Percentiles rank a stretch among this genome's conserved stretches.
Conservation (phyloP, 2,329 filamentous ascomycete species). For the Aspergillus quadricinctus region DNA sequence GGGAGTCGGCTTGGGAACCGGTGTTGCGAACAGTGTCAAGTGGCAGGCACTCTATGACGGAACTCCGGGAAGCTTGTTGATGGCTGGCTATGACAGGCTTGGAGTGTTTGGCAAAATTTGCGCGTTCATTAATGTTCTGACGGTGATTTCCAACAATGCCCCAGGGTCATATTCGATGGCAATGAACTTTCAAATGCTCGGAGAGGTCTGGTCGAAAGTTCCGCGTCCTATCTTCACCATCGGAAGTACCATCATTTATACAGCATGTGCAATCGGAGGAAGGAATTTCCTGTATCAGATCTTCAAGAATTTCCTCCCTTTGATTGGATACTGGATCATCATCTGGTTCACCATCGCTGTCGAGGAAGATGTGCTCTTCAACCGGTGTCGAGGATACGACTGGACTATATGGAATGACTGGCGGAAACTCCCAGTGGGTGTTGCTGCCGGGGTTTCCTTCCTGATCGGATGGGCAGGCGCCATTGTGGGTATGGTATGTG, state of each 20-base stretch:
- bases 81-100: conserved; percentile 35
- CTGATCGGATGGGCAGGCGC: conserved; percentile 39
- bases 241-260: conserved; percentile 38
- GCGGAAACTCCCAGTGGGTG: conserved; percentile 36
- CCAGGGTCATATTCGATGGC: conserved; percentile 44
- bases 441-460: conserved; percentile 37
- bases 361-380: conserved; percentile 43
- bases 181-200: conserved; percentile 43
- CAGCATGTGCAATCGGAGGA: conserved; percentile 42
- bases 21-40: conserved; percentile 27
- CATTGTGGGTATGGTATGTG: conserved; percentile 36
- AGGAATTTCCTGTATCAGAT: conserved; percentile 42
- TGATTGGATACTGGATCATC: conserved; percentile 46
- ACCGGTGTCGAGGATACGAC: conserved; percentile 33
- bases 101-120: conserved; percentile 43
- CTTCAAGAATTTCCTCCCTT: conserved; percentile 43
- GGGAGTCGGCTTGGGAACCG: conserved; percentile 40
- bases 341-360: conserved; percentile 42
- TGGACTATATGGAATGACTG: conserved; percentile 40
- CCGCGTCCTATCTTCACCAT: conserved; percentile 43
- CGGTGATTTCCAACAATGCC: conserved; percentile 42
- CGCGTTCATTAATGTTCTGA: conserved; percentile 40
- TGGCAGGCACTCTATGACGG: conserved; percentile 18
- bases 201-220: conserved; percentile 32
- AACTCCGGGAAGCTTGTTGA: conserved; percentile 35